These are phyloP conservation scores for Colletotrichum chlorophyti DNA, from an alignment of 2,329 filamentous ascomycete species.

Conservation along the genomic window DNA sequence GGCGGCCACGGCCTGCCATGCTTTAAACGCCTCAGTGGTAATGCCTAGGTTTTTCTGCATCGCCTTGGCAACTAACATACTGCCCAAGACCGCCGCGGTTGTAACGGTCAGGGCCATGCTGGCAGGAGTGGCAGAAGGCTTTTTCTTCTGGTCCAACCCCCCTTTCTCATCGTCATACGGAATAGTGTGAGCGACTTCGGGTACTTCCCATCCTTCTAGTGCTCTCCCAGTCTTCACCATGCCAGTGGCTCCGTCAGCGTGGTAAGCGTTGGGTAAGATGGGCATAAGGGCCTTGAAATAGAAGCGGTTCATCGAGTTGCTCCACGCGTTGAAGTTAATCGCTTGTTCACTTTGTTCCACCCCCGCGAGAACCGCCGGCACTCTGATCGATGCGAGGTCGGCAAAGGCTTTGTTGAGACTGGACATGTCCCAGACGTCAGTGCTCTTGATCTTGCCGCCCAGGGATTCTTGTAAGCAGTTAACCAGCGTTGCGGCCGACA, in stretches of 20 bases:
- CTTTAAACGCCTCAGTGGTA: no score
- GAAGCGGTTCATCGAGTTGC: neutral
- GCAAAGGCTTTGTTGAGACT: neutral
- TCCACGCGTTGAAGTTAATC: neutral
- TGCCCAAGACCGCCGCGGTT: neutral
- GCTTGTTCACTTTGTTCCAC: neutral
- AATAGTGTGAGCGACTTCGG: neutral
- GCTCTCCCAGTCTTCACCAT: neutral
- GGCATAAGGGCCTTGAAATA: neutral
- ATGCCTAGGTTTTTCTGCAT: no score
- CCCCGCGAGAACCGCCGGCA: neutral
- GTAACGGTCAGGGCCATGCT: neutral
- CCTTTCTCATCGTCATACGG: neutral
- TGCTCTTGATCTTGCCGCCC: neutral
- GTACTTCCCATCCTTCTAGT: neutral
- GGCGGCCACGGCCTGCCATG: no score
- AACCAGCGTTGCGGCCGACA: constrained; percentile 33
- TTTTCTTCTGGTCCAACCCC: neutral
- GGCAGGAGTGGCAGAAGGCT: neutral
- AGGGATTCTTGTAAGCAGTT: constrained; percentile 18
- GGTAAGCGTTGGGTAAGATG: neutral
- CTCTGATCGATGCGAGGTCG: neutral
- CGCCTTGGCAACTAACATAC: neutral
- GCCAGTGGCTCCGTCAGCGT: neutral
- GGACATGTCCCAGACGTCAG: neutral